Evolutionary conservation across 805 yeast genomes (phyloP).

Genomic region (Kuraishia molischiana): DNA sequence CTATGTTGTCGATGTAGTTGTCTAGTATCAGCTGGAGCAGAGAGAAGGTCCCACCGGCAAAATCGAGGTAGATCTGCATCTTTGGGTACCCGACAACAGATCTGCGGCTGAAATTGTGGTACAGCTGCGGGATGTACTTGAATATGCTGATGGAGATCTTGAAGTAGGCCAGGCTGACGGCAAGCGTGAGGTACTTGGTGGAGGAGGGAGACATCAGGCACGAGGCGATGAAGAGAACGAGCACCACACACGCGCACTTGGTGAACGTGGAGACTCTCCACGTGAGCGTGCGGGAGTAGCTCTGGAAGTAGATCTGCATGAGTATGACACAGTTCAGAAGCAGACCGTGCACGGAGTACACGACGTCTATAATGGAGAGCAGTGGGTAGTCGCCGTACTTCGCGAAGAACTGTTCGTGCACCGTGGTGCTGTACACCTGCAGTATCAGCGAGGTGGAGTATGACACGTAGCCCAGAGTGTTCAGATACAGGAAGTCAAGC

Average conservation of each 20-base stretch:
- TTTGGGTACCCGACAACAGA: slow-evolving; percentile 38
- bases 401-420: slow-evolving; percentile 18
- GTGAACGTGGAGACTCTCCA: slow-evolving; percentile 16
- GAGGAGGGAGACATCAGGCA: slow-evolving; percentile 3
- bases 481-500: slow-evolving; percentile 34
- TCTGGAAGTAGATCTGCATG: slow-evolving; percentile 25
- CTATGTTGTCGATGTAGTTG: slow-evolving; percentile 18
- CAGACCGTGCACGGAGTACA: slow-evolving; percentile 39
- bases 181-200: slow-evolving; percentile 24
- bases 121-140: slow-evolving; percentile 42
- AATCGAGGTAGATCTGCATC: slow-evolving; percentile 27
- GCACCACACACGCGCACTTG: slow-evolving; percentile 6
- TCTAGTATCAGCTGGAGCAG: slow-evolving; percentile 28
- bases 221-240: slow-evolving; percentile 11
- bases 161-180: slow-evolving; percentile 30
- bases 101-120: slow-evolving; percentile 27
- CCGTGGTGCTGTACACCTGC: slow-evolving; percentile 26
- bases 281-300: slow-evolving; percentile 19
- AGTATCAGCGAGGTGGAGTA: slow-evolving; percentile 30
- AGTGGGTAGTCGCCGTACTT: slow-evolving; percentile 25
- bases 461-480: slow-evolving; percentile 36
- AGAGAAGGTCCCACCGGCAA: slow-evolving; percentile 30
- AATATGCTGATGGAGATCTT: slow-evolving; percentile 33
- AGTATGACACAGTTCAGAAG: slow-evolving; percentile 26
- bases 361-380: slow-evolving; percentile 32